Conservation (phyloP, 1,284 basidiomycete genomes). For the Calocybe gambosa region DNA sequence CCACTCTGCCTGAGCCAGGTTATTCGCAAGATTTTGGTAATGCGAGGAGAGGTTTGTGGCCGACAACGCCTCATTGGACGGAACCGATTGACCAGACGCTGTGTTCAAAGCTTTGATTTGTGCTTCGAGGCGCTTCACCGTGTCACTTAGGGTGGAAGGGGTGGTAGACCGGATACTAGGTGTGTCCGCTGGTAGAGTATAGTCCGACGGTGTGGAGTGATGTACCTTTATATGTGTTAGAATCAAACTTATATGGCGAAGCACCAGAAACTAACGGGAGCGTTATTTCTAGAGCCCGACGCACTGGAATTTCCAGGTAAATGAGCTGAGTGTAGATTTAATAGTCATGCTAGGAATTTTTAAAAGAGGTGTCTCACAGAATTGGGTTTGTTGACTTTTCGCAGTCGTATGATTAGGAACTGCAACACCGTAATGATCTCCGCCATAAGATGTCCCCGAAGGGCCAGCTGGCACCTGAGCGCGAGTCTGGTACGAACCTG, state of each 20-base stretch:
- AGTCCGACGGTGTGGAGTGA: background rate
- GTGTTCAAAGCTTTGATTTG: background rate
- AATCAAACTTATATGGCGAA: background rate
- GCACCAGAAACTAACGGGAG: slow-evolving; percentile 1
- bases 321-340: background rate
- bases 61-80: background rate
- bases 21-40: background rate
- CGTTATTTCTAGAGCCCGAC: background rate
- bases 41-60: background rate
- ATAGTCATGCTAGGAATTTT: background rate
- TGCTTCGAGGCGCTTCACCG: slow-evolving; percentile 3
- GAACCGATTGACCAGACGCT: background rate
- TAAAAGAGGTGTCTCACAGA: background rate
- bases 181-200: background rate
- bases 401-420: slow-evolving; percentile 9
- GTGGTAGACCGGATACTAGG: background rate
- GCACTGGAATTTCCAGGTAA: background rate
- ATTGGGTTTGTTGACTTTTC: background rate
- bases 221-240: background rate
- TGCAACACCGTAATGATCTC: background rate
- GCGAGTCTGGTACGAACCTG: background rate
- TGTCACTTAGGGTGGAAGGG: background rate
- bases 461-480: background rate
- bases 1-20: background rate
- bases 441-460: background rate